Evolutionary conservation across 1,139 yeast genomes (phyloP), one percentile per base, ranked within the genome.

Genomic region (Lodderomyces parapsilosis): DNA sequence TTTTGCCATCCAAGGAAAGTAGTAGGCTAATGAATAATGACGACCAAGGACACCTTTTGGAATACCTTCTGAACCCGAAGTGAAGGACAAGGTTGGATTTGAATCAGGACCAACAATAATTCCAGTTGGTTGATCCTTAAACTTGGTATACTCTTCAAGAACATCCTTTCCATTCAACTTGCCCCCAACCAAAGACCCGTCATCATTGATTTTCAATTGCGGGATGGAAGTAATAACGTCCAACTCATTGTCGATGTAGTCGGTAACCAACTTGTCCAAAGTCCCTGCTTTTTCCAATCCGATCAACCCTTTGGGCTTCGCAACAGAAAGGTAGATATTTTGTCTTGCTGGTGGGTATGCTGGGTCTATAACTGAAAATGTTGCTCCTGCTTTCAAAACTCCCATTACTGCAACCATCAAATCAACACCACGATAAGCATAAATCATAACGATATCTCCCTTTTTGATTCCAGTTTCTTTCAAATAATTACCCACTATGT

Each of bases 21-120:
- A 93, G 69, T 94, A 93, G 1, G 99, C 96, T 51, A 93, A 74
- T 1, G 98, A 91, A 64, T 83, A 94, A 61, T 94, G 99, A 68
- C 99, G 87, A 38, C 99, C 99, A 50, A 89, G 76, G 23, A 93
- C 99, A 71, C 99, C 99, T 69, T 93, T 93, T 55, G 99, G 99
- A 52, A 93, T 74, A 63, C 99, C 99, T 66, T 93, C 99, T 10
- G 96, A 87, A 31, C 99, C 99, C 18, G 96, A 87, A n/a, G 99
- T 93, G 69, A 93, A 93, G 0, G 97, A 87, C 40, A 93, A 74
- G 2, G 99, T 93, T 38, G 99, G 99, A 60, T 90, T 91, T 27
- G 94, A 86, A 62, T 93, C 99, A 2, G 99, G 99, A 1, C 99
- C 99, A 32, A 93, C 98, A 39, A 83, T 69, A n/a, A 93, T 93